Evolutionary conservation across 305 asterid genomes (phyloP).

Genomic region (Fraxinus sp.): DNA sequence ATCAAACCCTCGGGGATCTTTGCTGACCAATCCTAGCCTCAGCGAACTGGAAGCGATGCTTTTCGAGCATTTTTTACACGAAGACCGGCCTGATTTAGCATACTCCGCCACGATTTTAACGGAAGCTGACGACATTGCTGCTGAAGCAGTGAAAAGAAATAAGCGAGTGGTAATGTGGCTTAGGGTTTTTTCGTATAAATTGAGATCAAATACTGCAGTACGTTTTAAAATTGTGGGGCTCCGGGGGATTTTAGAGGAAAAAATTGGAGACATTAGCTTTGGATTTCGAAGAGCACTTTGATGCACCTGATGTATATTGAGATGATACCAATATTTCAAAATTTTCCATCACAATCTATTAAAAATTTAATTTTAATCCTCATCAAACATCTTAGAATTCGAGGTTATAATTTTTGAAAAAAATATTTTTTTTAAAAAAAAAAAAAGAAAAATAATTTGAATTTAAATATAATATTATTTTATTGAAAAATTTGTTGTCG

Average conservation of each 20-base stretch:
- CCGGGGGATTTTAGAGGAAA: background rate
- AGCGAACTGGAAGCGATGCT: constrained; percentile 50
- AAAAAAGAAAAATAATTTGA: no score
- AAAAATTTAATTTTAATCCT: no score
- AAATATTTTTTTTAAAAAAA: no score
- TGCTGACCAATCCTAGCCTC: constrained; percentile 67
- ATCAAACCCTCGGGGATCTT: constrained; percentile 78
- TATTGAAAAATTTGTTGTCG: no score
- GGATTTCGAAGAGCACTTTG: background rate
- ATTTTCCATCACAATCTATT: no score
- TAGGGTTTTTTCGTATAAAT: constrained; percentile 15
- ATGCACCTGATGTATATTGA: no score
- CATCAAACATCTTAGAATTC: no score
- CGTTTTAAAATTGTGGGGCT: background rate
- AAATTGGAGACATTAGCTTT: constrained; percentile 11
- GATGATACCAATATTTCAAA: no score
- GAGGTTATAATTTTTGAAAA: no score
- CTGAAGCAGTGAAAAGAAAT: constrained; percentile 18
- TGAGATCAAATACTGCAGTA: background rate
- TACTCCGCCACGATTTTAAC: constrained; percentile 65
- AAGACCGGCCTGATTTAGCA: constrained; percentile 85
- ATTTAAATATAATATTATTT: no score
- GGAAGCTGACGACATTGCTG: constrained; percentile 38
- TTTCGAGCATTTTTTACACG: constrained; percentile 79
- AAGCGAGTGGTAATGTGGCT: constrained; percentile 17